Base-by-base conservation (phyloP, 805 yeast species). In the Kurtzmaniella fragi region DNA sequence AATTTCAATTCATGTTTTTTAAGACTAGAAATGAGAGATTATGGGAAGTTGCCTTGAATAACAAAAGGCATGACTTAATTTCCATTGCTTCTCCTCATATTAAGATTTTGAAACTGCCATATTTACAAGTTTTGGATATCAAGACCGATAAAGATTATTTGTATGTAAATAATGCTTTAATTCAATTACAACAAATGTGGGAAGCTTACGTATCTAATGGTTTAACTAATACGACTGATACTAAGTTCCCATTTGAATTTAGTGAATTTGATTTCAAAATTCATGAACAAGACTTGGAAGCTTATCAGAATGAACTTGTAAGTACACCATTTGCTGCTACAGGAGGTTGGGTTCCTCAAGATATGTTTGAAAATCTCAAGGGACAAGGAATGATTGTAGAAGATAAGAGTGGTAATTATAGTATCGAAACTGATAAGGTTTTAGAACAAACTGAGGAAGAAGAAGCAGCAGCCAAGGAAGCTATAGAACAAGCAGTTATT, bases 281-380 rank as follows among this genome's bases (percentile, higher is more conserved):
- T 37, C 84, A 81, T 53, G 78, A 77, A 38, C 53, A 67, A 16
- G 75, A 73, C 17, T 70, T 87, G 49, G 80, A 76, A 42, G 74
- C 70, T 25, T 84, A 86, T 67, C 91, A 87, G 61, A 65, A 75
- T 46, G 79, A 77, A 48, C 62, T 84, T 34, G 73, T 82, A 28
- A 70, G 80, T 5, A 73, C 80, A 37, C 96, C 97, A 31, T 90
- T 88, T 61, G 82, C 86, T 25, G 91, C 91, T 34, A 84, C 96
- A 17, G 84, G 85, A 39, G 96, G 96, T 4, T 91, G 97, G 96
- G 76, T 93, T 41, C 96, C 98, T 13, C 96, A 88, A 56, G 95
- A 88, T 56, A 79, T 88, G 84, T 90, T 91, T 54, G 82, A 78
- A 27, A 75, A 76, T 35, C 70, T 87, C 51, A 61, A 79, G 31